Percentiles rank a stretch among this genome's conserved stretches.
These are phyloP conservation scores for Penicillium fimorum DNA, from an alignment of 495 filamentous ascomycete genomes.

Conservation along the genomic window DNA sequence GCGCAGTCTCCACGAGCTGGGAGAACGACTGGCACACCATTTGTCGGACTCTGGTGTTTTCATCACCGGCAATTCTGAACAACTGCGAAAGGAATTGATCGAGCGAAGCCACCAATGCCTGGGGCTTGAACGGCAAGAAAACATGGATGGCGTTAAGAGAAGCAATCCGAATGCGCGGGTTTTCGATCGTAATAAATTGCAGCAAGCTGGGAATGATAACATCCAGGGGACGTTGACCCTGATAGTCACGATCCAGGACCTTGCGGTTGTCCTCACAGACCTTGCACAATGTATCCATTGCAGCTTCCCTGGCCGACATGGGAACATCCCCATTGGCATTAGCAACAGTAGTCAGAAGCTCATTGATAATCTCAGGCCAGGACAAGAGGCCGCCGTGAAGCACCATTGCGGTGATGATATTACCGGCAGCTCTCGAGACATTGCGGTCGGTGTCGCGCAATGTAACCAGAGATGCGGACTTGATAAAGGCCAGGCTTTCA, in stretches of 20 bases:
- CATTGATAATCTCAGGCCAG: constrained; percentile 87
- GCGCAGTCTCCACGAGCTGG: constrained; percentile 84
- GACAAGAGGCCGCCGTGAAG: constrained; percentile 78
- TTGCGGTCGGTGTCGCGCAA: constrained; percentile 78
- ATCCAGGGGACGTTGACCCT: constrained; percentile 80
- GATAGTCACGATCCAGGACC: constrained; percentile 78
- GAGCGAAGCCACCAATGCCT: constrained; percentile 71
- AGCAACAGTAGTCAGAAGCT: constrained; percentile 71
- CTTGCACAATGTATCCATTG: constrained; percentile 88
- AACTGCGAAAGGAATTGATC: constrained; percentile 77
- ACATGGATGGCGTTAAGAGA: constrained; percentile 85
- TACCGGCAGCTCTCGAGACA: constrained; percentile 86
- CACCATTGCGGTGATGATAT: constrained; percentile 93
- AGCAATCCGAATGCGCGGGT: constrained; percentile 70
- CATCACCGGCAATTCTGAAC: constrained; percentile 75
- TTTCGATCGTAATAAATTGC: constrained; percentile 72
- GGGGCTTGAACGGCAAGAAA: constrained; percentile 79
- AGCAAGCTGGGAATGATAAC: constrained; percentile 91
- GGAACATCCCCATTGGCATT: constrained; percentile 68
- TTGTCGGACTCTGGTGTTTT: constrained; percentile 73
- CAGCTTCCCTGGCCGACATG: constrained; percentile 78
- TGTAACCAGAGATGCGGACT: constrained; percentile 70
- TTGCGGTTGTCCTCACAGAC: constrained; percentile 96
- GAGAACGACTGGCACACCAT: constrained; percentile 93
- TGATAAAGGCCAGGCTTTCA: constrained; percentile 67